Percentiles rank a stretch among this genome's conserved stretches.
Evolutionary conservation across 176 grass and related monocot species (phyloP).

Genomic region (Stipa capillata): DNA sequence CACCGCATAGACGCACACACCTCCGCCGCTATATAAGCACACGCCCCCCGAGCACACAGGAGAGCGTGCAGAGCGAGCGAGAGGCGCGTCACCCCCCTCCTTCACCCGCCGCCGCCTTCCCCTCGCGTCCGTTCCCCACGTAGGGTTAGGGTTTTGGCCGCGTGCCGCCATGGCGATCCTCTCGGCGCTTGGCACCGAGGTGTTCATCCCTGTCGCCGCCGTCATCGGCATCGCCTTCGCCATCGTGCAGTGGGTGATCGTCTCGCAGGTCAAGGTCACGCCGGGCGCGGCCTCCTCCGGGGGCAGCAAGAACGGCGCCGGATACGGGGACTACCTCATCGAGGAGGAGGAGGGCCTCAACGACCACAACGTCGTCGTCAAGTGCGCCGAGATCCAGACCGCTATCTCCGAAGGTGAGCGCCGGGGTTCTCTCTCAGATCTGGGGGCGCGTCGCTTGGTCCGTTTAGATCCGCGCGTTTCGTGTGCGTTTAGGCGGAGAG

Average conservation of each 20-base stretch:
- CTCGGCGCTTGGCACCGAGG: constrained; percentile 49
- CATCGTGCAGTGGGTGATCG: constrained; percentile 67
- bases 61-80: constrained; percentile 19
- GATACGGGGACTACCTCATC: constrained; percentile 62
- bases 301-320: constrained; percentile 44
- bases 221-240: constrained; percentile 66
- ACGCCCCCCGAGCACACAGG: constrained; percentile 2
- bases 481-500: not conserved
- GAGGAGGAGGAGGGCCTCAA: constrained; percentile 96
- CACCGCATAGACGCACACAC: not conserved
- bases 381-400: constrained; percentile 82
- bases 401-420: constrained; percentile 80
- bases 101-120: not conserved
- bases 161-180: constrained; percentile 54
- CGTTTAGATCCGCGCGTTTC: constrained; percentile 21
- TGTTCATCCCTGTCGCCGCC: constrained; percentile 56
- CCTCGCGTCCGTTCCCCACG: not conserved
- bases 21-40: constrained; percentile 18
- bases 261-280: constrained; percentile 62
- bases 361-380: constrained; percentile 86
- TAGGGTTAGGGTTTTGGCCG: constrained; percentile 32
- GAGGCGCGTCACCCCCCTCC: constrained; percentile 12
- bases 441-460: not conserved
- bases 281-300: constrained; percentile 35
- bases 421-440: constrained; percentile 20